Base-by-base conservation (phyloP, 2,329 filamentous ascomycete species). In the Botrytis elliptica region DNA sequence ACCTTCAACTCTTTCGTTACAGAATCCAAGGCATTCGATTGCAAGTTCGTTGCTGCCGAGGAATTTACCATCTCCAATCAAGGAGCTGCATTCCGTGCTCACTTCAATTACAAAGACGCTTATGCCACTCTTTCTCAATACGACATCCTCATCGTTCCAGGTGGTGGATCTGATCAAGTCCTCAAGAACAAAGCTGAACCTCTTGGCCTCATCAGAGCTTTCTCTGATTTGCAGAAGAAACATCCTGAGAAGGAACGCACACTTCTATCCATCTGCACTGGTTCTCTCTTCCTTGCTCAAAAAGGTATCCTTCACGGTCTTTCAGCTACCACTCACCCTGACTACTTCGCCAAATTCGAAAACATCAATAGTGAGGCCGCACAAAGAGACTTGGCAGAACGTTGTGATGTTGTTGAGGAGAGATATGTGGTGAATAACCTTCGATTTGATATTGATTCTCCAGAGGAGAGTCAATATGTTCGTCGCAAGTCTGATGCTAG, bases 371-470 rank as follows among this genome's bases (percentile, higher is more conserved):
- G 92, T 82, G 90, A 93, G 77, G 89, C 90, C 66, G 88, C 92
- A 64, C 88, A 89, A 74, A 87, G 90, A 76, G 90, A 93, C 82
- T 85, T 92, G 77, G 88, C 89, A 73, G 91, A 94, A 85, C 91
- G 92, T 80, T 94, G 92, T 79, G 93, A 96, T 80, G 92, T 96
- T 76, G 88, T 95, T 80, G 93, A 96, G 80, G 91, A 93, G 76
- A 88, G 93, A 80, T 97, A 96, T 81, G 93, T 97, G 33, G 93
- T 97, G 82, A 97, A 97, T 87, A 96, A 97, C 84, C 90, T 94
- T 74, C 92, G 93, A 78, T 97, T 95, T 82, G 93, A 96, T 79
- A 86, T 96, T 62, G 88, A 87, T 64, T 90, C 95, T 80, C 89
- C 92, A 80, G 92, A 95, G 76, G 91, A 94, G 83, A 95, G 93